Percentiles rank a stretch among this genome's conserved stretches.
phyloP scores from a whole-genome alignment of 2,329 filamentous ascomycete species.

The Aureobasidium sp. region DNA sequence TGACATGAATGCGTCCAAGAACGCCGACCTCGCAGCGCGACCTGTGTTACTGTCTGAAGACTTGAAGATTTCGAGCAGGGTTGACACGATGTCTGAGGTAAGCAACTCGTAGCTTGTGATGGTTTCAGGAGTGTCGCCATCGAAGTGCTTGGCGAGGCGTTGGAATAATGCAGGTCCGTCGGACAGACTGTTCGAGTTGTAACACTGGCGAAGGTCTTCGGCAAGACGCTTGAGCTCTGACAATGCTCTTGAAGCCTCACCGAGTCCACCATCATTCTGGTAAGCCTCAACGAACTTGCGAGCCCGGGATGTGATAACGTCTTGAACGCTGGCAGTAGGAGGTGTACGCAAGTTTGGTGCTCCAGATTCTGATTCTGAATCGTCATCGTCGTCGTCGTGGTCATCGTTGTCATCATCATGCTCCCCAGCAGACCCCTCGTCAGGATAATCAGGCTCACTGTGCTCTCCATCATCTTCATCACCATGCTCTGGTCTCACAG shows the following conservation, averaged over 20 bases:
- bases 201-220: slow-evolving; percentile 63
- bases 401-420: slow-evolving; percentile 56
- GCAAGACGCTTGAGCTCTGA: slow-evolving; percentile 65
- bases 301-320: slow-evolving; percentile 68
- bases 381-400: slow-evolving; percentile 43
- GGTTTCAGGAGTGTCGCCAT: slow-evolving; percentile 80
- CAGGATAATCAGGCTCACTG: slow-evolving; percentile 39
- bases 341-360: slow-evolving; percentile 22
- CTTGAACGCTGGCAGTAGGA: slow-evolving; percentile 45
- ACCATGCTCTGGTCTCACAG: slow-evolving; percentile 22
- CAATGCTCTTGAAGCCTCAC: slow-evolving; percentile 71
- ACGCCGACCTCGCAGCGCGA: slow-evolving; percentile 65
- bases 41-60: slow-evolving; percentile 53
- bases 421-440: slow-evolving; percentile 45
- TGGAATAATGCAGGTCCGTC: slow-evolving; percentile 63
- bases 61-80: slow-evolving; percentile 75
- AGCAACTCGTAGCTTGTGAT: slow-evolving; percentile 93
- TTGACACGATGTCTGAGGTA: slow-evolving; percentile 80
- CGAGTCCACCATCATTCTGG: slow-evolving; percentile 69
- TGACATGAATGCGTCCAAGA: slow-evolving; percentile 90
- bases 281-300: slow-evolving; percentile 79
- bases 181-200: slow-evolving; percentile 32
- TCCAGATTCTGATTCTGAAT: slow-evolving; percentile 20
- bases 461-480: slow-evolving; percentile 34
- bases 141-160: slow-evolving; percentile 74